Percentiles rank a stretch among this genome's conserved stretches.
Evolutionary conservation across 2,329 filamentous ascomycete genomes (phyloP).

Genomic region (Ustulina deusta): DNA sequence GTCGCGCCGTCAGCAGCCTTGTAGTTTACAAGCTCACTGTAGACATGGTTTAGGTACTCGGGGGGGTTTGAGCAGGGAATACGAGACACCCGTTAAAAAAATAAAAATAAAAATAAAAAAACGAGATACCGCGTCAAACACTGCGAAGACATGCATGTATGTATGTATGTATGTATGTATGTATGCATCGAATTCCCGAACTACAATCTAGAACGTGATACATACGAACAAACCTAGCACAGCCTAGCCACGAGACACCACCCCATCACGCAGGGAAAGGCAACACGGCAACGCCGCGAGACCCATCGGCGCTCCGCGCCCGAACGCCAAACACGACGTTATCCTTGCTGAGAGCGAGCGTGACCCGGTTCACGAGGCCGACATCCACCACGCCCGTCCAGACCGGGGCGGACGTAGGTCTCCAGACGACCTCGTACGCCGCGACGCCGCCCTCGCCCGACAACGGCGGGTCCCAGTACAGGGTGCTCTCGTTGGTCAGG

Average conservation of each 20-base stretch:
- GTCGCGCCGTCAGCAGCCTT: no score
- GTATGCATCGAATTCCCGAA: no score
- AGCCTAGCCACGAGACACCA: background rate
- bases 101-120: no score
- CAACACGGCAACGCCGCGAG: constrained; percentile 48
- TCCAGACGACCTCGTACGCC: constrained; percentile 68
- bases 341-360: constrained; percentile 65
- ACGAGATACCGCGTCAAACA: no score
- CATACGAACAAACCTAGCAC: no score
- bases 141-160: no score
- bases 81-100: no score
- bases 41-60: no score
- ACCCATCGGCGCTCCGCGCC: constrained; percentile 50
- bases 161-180: no score
- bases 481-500: constrained; percentile 62
- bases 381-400: constrained; percentile 64
- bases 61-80: no score
- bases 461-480: constrained; percentile 61
- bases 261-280: constrained; percentile 44
- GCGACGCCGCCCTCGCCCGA: constrained; percentile 50
- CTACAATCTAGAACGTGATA: no score
- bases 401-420: constrained; percentile 61
- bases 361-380: constrained; percentile 59
- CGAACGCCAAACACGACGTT: constrained; percentile 69
- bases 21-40: no score